Conservation (phyloP, 306 rosid genomes). For the Dryas alaskensis region DNA sequence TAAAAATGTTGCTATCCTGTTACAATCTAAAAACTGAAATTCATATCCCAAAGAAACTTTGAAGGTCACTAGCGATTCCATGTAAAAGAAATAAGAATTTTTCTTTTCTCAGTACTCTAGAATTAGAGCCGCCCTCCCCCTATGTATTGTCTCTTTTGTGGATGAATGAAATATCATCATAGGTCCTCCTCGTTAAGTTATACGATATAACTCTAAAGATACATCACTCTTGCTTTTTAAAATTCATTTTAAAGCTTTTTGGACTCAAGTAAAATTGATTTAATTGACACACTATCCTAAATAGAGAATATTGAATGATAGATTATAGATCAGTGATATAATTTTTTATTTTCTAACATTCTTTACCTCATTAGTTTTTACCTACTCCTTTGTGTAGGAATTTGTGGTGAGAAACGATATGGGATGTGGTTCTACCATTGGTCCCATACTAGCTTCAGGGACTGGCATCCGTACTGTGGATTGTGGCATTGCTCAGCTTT, state of each 20-base stretch:
- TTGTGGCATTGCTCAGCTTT: conserved; percentile 96
- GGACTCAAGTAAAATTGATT: conserved; percentile 1
- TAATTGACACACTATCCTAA: not conserved
- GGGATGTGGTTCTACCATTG: conserved; percentile 99
- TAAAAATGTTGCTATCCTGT: not conserved
- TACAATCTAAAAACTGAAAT: not conserved
- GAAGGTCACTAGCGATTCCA: not conserved
- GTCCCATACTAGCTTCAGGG: conserved; percentile 96
- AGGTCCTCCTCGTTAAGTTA: not conserved
- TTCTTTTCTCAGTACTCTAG: not conserved
- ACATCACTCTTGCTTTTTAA: not conserved
- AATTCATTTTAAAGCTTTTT: conserved; percentile 7
- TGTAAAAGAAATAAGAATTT: not conserved
- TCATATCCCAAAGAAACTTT: not conserved
- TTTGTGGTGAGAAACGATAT: conserved; percentile 94
- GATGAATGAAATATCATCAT: not conserved
- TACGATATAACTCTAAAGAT: not conserved
- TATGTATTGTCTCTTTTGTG: not conserved
- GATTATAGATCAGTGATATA: not conserved
- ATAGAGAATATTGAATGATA: not conserved
- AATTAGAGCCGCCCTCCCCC: not conserved
- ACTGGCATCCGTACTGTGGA: conserved; percentile 93
- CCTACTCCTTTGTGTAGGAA: conserved; percentile 47
- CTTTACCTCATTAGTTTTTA: not conserved
- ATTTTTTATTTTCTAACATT: conserved; percentile 1